These are phyloP conservation scores for Cryptococcus neoformans DNA, from an alignment of 1,284 basidiomycete genomes.

Conservation along the genomic window DNA sequence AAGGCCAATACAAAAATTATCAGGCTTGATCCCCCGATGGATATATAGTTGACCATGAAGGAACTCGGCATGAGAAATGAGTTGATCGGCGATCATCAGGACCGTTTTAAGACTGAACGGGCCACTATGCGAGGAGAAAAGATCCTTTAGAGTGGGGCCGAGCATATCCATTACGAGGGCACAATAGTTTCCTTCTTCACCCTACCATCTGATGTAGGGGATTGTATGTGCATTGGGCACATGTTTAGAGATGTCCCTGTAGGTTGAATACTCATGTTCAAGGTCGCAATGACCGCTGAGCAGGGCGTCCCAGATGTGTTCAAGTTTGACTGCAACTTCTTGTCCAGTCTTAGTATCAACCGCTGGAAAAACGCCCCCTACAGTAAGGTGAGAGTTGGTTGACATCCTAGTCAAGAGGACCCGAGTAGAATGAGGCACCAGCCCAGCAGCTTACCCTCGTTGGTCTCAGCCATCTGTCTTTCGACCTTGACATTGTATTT, in stretches of 20 bases:
- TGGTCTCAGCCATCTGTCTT: no score
- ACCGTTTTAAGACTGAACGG: constrained; percentile 98
- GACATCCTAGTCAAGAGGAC: no score
- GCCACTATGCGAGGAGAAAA: constrained; percentile 99
- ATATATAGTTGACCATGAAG: constrained; percentile 99
- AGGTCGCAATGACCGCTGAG: constrained; percentile 65
- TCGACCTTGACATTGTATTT: no score
- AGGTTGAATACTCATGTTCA: constrained; percentile 96
- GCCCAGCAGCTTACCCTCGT: no score
- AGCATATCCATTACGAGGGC: constrained; percentile 99
- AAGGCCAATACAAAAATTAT: constrained; percentile 99
- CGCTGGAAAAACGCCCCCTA: constrained; percentile 98
- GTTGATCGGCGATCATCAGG: constrained; percentile 91
- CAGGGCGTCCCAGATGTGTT: constrained; percentile 99
- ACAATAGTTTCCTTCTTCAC: constrained; percentile 99
- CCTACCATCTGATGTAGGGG: constrained; percentile 97
- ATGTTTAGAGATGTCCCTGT: constrained; percentile 95
- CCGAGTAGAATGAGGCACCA: no score
- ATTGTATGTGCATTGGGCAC: constrained; percentile 65
- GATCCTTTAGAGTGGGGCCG: constrained; percentile 94
- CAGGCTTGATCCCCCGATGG: constrained; percentile 99
- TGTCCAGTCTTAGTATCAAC: constrained; percentile 99
- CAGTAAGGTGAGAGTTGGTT: no score
- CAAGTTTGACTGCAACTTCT: constrained; percentile 99
- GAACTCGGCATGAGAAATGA: constrained; percentile 98